phyloP scores from a whole-genome alignment of 768 basidiomycete species.

The Rossbeevera mucosa region DNA sequence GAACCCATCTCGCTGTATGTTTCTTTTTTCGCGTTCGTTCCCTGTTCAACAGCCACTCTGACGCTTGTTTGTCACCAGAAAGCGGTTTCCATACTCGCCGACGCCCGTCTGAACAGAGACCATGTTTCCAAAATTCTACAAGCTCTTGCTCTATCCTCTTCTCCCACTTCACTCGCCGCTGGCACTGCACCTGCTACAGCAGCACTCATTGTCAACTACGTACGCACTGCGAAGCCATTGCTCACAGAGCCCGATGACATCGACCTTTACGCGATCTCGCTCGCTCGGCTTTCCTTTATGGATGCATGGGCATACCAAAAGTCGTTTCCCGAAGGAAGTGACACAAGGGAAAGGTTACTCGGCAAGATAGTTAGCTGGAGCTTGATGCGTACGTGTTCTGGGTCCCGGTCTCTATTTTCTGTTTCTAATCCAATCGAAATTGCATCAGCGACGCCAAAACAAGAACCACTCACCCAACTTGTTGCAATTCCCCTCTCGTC shows the following conservation, averaged over 20 bases:
- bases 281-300: slow-evolving; percentile 58
- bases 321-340: slow-evolving; percentile 57
- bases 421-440: background rate
- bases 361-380: slow-evolving; percentile 63
- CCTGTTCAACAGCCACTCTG: background rate
- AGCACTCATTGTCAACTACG: slow-evolving; percentile 61
- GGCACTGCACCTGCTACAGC: slow-evolving; percentile 13
- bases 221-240: slow-evolving; percentile 70
- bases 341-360: slow-evolving; percentile 51
- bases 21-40: background rate
- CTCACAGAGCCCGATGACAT: slow-evolving; percentile 67
- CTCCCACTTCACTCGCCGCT: slow-evolving; percentile 35
- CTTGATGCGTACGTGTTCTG: slow-evolving; percentile 53
- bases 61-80: slow-evolving; percentile 36
- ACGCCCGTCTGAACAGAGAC: slow-evolving; percentile 69
- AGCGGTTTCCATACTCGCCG: slow-evolving; percentile 69
- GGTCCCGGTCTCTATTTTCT: background rate
- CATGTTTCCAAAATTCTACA: slow-evolving; percentile 75
- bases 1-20: slow-evolving; percentile 60
- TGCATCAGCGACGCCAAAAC: slow-evolving; percentile 52
- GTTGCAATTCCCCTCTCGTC: slow-evolving; percentile 60
- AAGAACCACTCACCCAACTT: slow-evolving; percentile 54
- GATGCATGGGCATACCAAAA: slow-evolving; percentile 77
- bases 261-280: slow-evolving; percentile 62
- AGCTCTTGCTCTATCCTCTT: slow-evolving; percentile 40